Evolutionary conservation across 2,329 filamentous ascomycete genomes (phyloP).

Genomic region (Sporothrix dimorphospora): DNA sequence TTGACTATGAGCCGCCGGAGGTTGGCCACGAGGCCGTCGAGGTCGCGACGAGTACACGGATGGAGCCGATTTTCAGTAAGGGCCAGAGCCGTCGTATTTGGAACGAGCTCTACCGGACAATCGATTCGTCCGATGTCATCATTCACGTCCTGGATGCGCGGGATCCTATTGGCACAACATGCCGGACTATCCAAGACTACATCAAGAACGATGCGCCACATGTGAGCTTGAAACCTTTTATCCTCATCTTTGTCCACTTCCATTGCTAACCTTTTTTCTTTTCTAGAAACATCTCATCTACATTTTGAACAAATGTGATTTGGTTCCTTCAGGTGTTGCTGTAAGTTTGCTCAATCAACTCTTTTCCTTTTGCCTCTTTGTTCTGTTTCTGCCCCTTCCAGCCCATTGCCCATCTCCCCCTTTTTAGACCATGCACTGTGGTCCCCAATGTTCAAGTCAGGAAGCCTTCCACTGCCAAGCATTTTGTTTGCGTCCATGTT

Average conservation of each 20-base stretch:
- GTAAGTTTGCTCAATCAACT: slow-evolving; percentile 68
- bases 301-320: slow-evolving; percentile 86
- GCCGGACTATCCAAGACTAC: slow-evolving; percentile 89
- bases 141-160: slow-evolving; percentile 92
- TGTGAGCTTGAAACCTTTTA: slow-evolving; percentile 31
- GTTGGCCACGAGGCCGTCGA: slow-evolving; percentile 37
- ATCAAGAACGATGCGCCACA: slow-evolving; percentile 90
- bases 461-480: slow-evolving; percentile 66
- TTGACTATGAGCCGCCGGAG: slow-evolving; percentile 39
- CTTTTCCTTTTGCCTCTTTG: slow-evolving; percentile 25
- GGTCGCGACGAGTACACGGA: slow-evolving; percentile 57
- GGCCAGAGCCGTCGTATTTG: slow-evolving; percentile 94
- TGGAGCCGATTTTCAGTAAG: slow-evolving; percentile 89
- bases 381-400: slow-evolving; percentile 27
- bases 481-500: slow-evolving; percentile 63
- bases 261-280: not conserved
- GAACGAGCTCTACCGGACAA: slow-evolving; percentile 82
- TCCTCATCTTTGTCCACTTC: not conserved
- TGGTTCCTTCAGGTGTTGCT: slow-evolving; percentile 89
- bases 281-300: slow-evolving; percentile 81
- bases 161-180: slow-evolving; percentile 88
- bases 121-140: slow-evolving; percentile 93
- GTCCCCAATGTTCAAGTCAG: slow-evolving; percentile 78
- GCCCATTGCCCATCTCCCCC: slow-evolving; percentile 24
- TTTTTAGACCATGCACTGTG: slow-evolving; percentile 36